Evolutionary conservation across 257 asterid species (phyloP).

Genomic region (Marsdenia floribunda): DNA sequence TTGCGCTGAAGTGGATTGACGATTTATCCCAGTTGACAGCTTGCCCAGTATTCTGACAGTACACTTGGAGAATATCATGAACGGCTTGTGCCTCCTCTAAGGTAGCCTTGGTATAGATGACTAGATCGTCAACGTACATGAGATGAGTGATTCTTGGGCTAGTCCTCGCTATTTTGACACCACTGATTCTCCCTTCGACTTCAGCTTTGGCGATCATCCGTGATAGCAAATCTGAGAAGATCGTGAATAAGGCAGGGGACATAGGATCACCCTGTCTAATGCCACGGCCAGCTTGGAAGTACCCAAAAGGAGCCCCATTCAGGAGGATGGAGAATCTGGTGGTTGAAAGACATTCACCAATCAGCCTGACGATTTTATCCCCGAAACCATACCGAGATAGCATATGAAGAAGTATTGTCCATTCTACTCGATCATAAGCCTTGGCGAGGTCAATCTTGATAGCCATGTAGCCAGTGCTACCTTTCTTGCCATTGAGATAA

Average conservation of each 20-base stretch:
- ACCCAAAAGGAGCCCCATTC: background rate
- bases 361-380: background rate
- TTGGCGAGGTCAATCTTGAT: too few relatives aligned
- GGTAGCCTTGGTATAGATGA: background rate
- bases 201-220: background rate
- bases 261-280: background rate
- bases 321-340: background rate
- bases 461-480: background rate
- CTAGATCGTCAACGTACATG: background rate
- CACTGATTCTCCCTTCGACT: background rate
- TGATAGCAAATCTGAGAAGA: background rate
- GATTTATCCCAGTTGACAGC: background rate
- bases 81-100: background rate
- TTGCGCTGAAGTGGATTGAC: background rate
- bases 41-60: background rate
- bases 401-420: too few relatives aligned
- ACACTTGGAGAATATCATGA: too few relatives aligned
- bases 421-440: background rate
- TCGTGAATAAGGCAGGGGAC: background rate
- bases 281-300: background rate
- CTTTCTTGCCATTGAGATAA: too few relatives aligned
- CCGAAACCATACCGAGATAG: background rate
- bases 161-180: background rate
- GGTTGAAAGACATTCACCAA: background rate
- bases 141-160: background rate